Evolutionary conservation across 2,329 filamentous ascomycete genomes (phyloP), one percentile per base, ranked within the genome.

Genomic region (Cladosporium sp.): DNA sequence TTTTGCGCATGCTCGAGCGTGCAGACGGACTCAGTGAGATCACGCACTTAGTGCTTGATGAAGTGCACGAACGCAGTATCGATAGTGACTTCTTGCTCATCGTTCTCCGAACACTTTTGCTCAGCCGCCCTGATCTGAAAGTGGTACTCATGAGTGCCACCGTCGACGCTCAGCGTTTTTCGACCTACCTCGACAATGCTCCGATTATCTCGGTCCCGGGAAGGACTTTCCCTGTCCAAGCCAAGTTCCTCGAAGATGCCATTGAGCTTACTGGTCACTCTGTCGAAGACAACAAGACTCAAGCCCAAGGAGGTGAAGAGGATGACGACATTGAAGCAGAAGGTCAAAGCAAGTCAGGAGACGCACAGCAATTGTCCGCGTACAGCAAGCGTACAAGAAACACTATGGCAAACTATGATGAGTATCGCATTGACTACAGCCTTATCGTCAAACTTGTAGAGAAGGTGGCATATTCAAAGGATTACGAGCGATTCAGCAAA

Each of bases 101-200:
- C 64, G 89, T 97, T 1, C 81, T 99, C 51, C 90, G 90, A 68
- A 89, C 92, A 61, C 78, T 99, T 3, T 82, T 97, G 75, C 72
- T 82, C 28, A 83, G 83, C 63, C 83, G 93, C 55, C 87, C 87
- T 60, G 89, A 96, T 62, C 78, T 99, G 52, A 97, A 96, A 73
- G 88, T 99, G 19, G 82, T 99, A 36, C 81, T 99, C 48, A 99
- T 99, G 94, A 97, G 93, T 64, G 94, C 94, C 10, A 99, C 94
- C 0, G 91, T 99, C 7, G 91, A 99, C 71, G 91, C 94, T 0
- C 87, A 93, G 59, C 86, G 87, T 15, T 97, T 99, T 70, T 97
- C 94, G 0, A 83, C 84, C 10, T 99, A 97, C 69, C 82, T 99
- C 1, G 86, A 87, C 56, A 85, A 86, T 4, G 93, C 93, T 1